These are phyloP conservation scores for Eimeria sp. DNA, from an alignment of 169 alveolate genomes.

Conservation along the genomic window DNA sequence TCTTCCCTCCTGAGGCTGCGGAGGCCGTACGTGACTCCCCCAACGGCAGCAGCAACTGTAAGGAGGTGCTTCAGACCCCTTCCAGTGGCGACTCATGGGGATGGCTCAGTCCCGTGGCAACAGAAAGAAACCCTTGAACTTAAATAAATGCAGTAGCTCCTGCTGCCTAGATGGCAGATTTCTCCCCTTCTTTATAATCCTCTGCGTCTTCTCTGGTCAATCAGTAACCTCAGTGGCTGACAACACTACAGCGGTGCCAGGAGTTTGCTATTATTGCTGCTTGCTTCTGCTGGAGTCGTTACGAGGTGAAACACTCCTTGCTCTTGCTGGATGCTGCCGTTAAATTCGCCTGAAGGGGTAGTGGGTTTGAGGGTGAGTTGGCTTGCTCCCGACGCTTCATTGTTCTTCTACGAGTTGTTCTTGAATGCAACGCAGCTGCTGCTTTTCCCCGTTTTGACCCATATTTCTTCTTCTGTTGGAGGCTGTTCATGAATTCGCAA, in stretches of 20 bases:
- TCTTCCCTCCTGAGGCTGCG: constrained; percentile 17
- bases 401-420: not conserved
- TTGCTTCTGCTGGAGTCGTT: not conserved
- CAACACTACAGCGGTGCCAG: not conserved
- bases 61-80: not conserved
- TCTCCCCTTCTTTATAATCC: not conserved
- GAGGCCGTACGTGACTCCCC: not conserved
- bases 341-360: not conserved
- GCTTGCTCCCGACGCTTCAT: not conserved
- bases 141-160: not conserved
- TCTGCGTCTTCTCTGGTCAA: not conserved
- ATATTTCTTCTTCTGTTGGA: not conserved
- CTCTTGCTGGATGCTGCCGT: not conserved
- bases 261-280: not conserved
- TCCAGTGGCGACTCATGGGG: not conserved
- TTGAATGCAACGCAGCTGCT: not conserved
- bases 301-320: not conserved
- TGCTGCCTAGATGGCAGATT: not conserved
- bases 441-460: not conserved
- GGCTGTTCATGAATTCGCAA: not conserved
- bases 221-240: constrained; percentile 20
- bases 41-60: not conserved
- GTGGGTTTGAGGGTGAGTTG: not conserved
- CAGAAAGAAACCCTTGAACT: constrained; percentile 22
- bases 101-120: constrained; percentile 47